These are phyloP conservation scores for Mortierella hygrophila DNA, from an alignment of 192 early-diverging fungal species.

Conservation along the genomic window DNA sequence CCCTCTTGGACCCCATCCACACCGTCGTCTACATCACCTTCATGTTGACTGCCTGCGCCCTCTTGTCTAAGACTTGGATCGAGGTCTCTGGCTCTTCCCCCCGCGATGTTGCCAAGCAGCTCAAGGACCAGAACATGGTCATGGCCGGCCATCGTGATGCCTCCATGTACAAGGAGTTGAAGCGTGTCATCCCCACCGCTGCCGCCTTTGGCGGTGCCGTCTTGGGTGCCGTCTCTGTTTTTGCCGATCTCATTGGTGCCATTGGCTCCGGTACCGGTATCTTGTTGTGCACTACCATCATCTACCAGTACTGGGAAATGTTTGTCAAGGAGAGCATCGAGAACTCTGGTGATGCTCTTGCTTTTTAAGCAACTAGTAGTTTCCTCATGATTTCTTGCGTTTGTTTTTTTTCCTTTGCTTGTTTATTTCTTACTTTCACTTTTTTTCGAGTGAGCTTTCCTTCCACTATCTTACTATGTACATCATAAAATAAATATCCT, in stretches of 20 bases:
- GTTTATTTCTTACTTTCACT: neutral
- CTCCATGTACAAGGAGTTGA: slow-evolving; percentile 99
- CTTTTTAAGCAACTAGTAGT: slow-evolving; percentile 33
- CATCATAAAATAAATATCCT: slow-evolving; percentile 33
- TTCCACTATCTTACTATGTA: slow-evolving; percentile 20
- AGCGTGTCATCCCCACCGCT: slow-evolving; percentile 98
- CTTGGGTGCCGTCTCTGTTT: slow-evolving; percentile 94
- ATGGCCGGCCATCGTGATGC: slow-evolving; percentile 94
- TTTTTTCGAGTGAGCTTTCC: neutral
- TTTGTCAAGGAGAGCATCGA: slow-evolving; percentile 95
- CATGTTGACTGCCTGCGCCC: slow-evolving; percentile 95
- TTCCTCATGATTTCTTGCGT: neutral
- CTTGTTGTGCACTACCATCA: slow-evolving; percentile 97
- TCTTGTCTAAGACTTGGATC: slow-evolving; percentile 99
- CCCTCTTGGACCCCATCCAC: slow-evolving; percentile 94
- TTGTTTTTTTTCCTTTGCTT: slow-evolving; percentile 14
- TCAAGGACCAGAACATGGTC: slow-evolving; percentile 97
- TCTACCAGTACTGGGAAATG: slow-evolving; percentile 99
- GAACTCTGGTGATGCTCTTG: slow-evolving; percentile 56
- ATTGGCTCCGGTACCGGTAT: slow-evolving; percentile 99
- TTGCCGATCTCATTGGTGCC: slow-evolving; percentile 97
- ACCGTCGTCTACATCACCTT: slow-evolving; percentile 94
- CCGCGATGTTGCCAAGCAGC: slow-evolving; percentile 96
- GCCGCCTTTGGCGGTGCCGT: slow-evolving; percentile 98
- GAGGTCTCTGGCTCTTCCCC: slow-evolving; percentile 98